These are phyloP conservation scores for Sphagnurus paluster DNA, from an alignment of 1,284 basidiomycete species.

Conservation along the genomic window DNA sequence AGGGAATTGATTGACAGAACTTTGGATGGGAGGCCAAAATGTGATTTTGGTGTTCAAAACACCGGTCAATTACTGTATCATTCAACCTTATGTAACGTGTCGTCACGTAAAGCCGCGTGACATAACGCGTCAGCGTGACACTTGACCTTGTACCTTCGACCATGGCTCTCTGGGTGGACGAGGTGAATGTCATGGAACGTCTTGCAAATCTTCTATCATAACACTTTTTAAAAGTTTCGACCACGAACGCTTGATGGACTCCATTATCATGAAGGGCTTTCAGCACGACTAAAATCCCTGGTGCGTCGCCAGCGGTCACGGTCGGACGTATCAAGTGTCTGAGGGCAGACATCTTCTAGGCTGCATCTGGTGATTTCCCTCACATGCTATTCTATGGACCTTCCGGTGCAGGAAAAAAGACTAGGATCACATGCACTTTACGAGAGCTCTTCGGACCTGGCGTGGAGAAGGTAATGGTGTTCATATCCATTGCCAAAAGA, in stretches of 20 bases:
- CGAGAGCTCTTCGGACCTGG: slow-evolving; percentile 90
- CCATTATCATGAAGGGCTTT: slow-evolving; percentile 87
- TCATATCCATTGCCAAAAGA: slow-evolving; percentile 17
- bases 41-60: no score
- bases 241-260: slow-evolving; percentile 85
- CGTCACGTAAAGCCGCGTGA: no score
- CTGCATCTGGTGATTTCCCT: slow-evolving; percentile 91
- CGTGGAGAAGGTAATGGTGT: slow-evolving; percentile 95
- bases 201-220: slow-evolving; percentile 3
- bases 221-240: slow-evolving; percentile 61
- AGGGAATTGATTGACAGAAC: no score
- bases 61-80: no score
- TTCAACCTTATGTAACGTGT: no score
- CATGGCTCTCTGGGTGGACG: slow-evolving; percentile 92
- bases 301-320: slow-evolving; percentile 46
- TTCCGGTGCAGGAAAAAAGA: slow-evolving; percentile 98
- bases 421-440: slow-evolving; percentile 88
- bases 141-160: neutral
- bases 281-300: slow-evolving; percentile 78
- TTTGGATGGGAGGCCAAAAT: no score
- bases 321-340: neutral
- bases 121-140: slow-evolving; percentile 21
- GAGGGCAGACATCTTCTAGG: slow-evolving; percentile 38
- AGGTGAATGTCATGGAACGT: slow-evolving; percentile 42
- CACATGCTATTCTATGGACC: slow-evolving; percentile 99